Evolutionary conservation across 1,139 yeast genomes (phyloP).

Genomic region (Pneumocystis carinii): DNA sequence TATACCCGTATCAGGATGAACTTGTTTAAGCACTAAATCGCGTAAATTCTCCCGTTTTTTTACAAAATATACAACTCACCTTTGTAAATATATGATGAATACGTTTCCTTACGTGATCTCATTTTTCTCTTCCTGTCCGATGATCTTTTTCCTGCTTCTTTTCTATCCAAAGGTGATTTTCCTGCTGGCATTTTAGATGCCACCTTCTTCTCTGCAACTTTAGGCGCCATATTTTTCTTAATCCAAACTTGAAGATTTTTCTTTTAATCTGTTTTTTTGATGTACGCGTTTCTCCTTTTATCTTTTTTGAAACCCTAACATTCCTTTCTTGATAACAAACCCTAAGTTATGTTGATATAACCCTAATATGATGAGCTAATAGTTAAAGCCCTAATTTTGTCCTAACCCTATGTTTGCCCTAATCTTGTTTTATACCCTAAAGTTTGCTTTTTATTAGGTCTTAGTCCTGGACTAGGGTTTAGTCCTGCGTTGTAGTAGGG

Average conservation of each 20-base stretch:
- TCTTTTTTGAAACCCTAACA: background rate
- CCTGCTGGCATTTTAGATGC: slow-evolving; percentile 33
- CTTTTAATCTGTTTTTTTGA: background rate
- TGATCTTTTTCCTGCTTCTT: slow-evolving; percentile 62
- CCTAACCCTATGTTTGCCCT: no score
- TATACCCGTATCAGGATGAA: slow-evolving; percentile 91
- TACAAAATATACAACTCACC: background rate
- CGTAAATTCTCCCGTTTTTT: background rate
- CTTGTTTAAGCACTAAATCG: slow-evolving; percentile 64
- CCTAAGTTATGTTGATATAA: background rate
- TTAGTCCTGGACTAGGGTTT: no score
- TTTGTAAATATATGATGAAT: slow-evolving; percentile 95
- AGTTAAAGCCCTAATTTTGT: no score
- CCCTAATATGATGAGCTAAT: no score
- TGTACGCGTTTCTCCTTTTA: background rate
- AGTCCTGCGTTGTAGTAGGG: no score
- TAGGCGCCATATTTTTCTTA: slow-evolving; percentile 68
- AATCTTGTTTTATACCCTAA: no score
- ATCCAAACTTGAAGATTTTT: background rate
- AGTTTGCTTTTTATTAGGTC: no score
- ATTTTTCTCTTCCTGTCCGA: slow-evolving; percentile 85
- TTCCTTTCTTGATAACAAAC: background rate
- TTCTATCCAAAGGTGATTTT: slow-evolving; percentile 86
- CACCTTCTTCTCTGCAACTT: slow-evolving; percentile 50
- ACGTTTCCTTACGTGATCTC: slow-evolving; percentile 96